These are phyloP conservation scores for Cinnamomum micranthum DNA, from an alignment of 164 flowering plant species.

Conservation along the genomic window DNA sequence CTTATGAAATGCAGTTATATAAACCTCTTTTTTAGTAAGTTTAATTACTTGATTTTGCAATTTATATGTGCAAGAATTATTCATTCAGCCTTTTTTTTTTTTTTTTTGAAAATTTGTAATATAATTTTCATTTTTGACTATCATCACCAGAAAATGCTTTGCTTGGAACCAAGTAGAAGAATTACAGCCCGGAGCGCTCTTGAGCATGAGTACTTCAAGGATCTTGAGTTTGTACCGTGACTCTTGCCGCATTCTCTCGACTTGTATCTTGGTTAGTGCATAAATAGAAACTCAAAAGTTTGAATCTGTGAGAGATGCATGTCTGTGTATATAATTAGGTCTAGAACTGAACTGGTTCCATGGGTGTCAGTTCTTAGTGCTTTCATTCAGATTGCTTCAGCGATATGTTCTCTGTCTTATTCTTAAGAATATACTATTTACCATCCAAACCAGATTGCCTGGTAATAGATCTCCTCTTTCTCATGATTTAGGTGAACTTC, in stretches of 20 bases:
- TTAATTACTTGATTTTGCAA: no score
- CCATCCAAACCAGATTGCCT: not conserved
- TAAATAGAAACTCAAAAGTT: slow-evolving; percentile 2
- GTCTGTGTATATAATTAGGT: slow-evolving; percentile 5
- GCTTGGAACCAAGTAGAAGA: slow-evolving; percentile 87
- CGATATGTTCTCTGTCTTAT: no score
- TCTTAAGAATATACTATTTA: not conserved
- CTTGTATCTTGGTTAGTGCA: slow-evolving; percentile 7
- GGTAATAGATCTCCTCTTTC: not conserved
- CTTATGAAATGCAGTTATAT: no score
- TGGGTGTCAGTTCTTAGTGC: not conserved
- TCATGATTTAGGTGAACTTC: not conserved
- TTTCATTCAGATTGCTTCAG: not conserved
- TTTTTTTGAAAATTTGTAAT: not conserved
- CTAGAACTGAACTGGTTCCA: not conserved
- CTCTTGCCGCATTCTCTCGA: slow-evolving; percentile 6
- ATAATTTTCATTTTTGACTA: not conserved
- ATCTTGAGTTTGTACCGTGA: slow-evolving; percentile 57
- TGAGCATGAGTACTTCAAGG: slow-evolving; percentile 96
- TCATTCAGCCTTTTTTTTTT: not conserved
- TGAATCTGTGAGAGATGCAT: slow-evolving; percentile 14
- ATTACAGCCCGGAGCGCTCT: slow-evolving; percentile 86
- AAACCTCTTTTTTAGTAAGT: no score
- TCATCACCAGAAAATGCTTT: slow-evolving; percentile 77
- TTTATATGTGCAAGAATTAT: not conserved